These are phyloP conservation scores for Microascus cirrosus DNA, from an alignment of 2,329 filamentous ascomycete genomes.

Conservation along the genomic window DNA sequence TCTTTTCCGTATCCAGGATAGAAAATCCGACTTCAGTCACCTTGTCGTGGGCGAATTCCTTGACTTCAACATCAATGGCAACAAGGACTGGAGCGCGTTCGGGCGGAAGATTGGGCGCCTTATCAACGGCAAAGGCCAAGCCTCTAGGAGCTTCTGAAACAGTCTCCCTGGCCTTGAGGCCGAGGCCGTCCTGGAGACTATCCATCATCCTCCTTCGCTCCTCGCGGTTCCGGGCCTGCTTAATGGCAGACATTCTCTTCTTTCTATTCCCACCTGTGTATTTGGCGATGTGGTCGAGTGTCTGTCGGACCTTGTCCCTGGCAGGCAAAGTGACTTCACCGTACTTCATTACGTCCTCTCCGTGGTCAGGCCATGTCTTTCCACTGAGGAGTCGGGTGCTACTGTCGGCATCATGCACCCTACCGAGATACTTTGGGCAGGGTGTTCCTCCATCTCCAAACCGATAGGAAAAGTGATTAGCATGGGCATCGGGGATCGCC, in stretches of 20 bases:
- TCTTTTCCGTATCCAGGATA: conserved; percentile 57
- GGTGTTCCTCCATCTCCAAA: conserved; percentile 53
- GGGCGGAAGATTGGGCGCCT: background rate
- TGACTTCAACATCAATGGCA: conserved; percentile 72
- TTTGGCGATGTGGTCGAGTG: background rate
- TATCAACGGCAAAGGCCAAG: background rate
- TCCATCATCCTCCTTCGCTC: conserved; percentile 43
- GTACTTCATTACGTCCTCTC: background rate
- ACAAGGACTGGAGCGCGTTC: conserved; percentile 47
- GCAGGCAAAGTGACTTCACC: background rate
- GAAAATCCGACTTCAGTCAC: conserved; percentile 84
- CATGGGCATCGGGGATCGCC: conserved; percentile 43
- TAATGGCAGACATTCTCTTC: background rate
- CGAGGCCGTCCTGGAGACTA: conserved; percentile 59
- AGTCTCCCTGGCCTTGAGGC: conserved; percentile 28
- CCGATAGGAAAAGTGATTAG: conserved; percentile 44
- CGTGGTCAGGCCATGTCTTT: background rate
- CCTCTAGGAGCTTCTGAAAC: background rate
- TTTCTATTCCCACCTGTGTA: background rate
- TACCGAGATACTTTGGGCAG: conserved; percentile 53
- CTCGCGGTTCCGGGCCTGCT: background rate
- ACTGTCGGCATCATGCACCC: conserved; percentile 15
- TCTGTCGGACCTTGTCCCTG: background rate
- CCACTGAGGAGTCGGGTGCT: conserved; percentile 7
- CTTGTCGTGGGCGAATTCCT: conserved; percentile 52